Evolutionary conservation across 2,329 filamentous ascomycete genomes (phyloP).

Genomic region (Orbilia brochopaga): DNA sequence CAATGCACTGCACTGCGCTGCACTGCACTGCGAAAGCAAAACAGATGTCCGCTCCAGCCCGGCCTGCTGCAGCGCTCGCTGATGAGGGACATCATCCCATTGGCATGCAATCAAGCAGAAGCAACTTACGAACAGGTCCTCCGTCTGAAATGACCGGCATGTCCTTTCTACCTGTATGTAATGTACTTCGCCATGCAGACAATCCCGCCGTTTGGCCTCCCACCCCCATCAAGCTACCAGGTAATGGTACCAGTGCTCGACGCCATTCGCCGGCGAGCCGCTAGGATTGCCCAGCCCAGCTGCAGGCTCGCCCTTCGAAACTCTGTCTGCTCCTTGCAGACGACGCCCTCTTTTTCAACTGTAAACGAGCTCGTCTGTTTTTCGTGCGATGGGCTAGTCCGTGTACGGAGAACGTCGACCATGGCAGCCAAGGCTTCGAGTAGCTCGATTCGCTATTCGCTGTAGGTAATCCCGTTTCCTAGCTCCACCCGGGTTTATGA

Average conservation of each 20-base stretch:
- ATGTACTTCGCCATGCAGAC: conserved; percentile 17
- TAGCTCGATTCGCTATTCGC: conserved; percentile 34
- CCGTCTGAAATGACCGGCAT: conserved; percentile 17
- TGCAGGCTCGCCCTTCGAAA: conserved; percentile 8
- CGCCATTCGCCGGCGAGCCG: conserved; percentile 46
- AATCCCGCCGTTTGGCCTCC: conserved; percentile 25
- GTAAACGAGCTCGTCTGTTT: conserved; percentile 40
- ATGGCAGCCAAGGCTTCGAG: conserved; percentile 23
- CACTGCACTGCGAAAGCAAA: neutral
- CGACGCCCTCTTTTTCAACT: conserved; percentile 1
- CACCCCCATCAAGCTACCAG: conserved; percentile 48
- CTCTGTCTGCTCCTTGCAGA: too few relatives aligned
- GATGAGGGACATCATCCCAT: conserved; percentile 45
- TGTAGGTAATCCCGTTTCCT: conserved; percentile 33
- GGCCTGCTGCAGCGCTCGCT: neutral
- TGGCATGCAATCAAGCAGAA: conserved; percentile 12
- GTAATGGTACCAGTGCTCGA: conserved; percentile 39
- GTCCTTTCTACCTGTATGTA: conserved; percentile 18
- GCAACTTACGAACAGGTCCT: too few relatives aligned
- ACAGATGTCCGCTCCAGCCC: conserved; percentile 3
- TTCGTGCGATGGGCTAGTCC: conserved; percentile 27
- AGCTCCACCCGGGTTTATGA: conserved; percentile 37
- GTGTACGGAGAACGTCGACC: conserved; percentile 1
- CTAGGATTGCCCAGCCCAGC: conserved; percentile 16
- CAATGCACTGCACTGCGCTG: neutral